phyloP scores from a whole-genome alignment of 192 early-diverging fungal genomes.

The Coemansia sp. region DNA sequence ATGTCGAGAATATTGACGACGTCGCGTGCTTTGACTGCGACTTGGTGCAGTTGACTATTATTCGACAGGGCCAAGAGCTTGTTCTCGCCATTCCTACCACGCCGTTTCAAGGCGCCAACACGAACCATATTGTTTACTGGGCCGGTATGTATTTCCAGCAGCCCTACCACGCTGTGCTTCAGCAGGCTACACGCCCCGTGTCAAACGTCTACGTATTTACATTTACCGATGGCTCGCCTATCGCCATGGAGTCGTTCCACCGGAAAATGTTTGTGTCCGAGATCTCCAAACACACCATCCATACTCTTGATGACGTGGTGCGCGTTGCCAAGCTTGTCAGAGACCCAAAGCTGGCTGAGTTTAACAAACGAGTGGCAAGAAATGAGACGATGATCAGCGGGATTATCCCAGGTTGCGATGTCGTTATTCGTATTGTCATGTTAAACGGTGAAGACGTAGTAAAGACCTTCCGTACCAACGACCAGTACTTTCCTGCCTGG shows the following conservation, averaged over 20 bases:
- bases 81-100: conserved; percentile 21
- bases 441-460: conserved; percentile 20
- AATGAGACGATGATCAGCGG: conserved; percentile 9
- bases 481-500: conserved; percentile 38
- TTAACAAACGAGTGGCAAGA: conserved; percentile 16
- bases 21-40: conserved; percentile 17
- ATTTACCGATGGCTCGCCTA: background rate
- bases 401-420: conserved; percentile 28
- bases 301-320: conserved; percentile 28
- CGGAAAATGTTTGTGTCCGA: conserved; percentile 20
- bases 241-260: background rate
- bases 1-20: conserved; percentile 19
- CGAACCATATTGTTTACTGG: conserved; percentile 28
- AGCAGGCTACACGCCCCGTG: conserved; percentile 11
- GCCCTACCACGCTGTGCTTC: conserved; percentile 18
- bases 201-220: conserved; percentile 22
- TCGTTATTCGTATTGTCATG: conserved; percentile 14
- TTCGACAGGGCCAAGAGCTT: conserved; percentile 23
- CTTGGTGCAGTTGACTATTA: conserved; percentile 20
- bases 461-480: conserved; percentile 25
- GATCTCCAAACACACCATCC: conserved; percentile 16
- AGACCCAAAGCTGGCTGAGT: background rate
- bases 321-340: conserved; percentile 9
- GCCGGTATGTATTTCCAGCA: conserved; percentile 32
- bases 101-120: conserved; percentile 5